These are phyloP conservation scores for Chenopodium berlandieri DNA, from an alignment of 148 eudicot genomes.

Conservation along the genomic window DNA sequence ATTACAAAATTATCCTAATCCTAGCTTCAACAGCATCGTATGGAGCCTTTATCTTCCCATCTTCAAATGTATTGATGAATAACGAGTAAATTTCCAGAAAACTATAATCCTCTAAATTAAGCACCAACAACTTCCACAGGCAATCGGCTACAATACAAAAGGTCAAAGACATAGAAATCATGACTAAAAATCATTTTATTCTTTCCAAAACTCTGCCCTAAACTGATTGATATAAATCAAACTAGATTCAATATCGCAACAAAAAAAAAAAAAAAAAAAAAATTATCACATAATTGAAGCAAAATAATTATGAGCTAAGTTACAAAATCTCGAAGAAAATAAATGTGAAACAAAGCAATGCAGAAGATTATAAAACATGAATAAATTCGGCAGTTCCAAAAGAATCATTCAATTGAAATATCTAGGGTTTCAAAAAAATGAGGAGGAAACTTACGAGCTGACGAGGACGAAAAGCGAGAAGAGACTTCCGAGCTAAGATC, in stretches of 20 bases:
- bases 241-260: slow-evolving; percentile 2
- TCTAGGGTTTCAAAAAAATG: slow-evolving; percentile 23
- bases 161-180: not conserved
- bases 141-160: not conserved
- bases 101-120: not conserved
- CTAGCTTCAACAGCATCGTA: not conserved
- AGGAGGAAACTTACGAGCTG: slow-evolving; percentile 47
- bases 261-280: not conserved
- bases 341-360: not conserved
- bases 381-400: not conserved
- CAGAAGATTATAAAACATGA: not conserved
- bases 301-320: not conserved
- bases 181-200: not conserved
- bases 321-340: not conserved
- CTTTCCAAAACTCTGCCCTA: not conserved
- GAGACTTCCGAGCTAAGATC: slow-evolving; percentile 65
- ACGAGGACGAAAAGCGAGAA: slow-evolving; percentile 55
- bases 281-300: not conserved
- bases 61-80: not conserved
- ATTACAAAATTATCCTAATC: not conserved
- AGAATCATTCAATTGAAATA: not conserved
- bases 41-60: not conserved
- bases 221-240: not conserved
- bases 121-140: too few species aligned
- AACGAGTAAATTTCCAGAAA: not conserved